These are phyloP conservation scores for Neurospora sp. DNA, from an alignment of 495 filamentous ascomycete species.

Conservation along the genomic window DNA sequence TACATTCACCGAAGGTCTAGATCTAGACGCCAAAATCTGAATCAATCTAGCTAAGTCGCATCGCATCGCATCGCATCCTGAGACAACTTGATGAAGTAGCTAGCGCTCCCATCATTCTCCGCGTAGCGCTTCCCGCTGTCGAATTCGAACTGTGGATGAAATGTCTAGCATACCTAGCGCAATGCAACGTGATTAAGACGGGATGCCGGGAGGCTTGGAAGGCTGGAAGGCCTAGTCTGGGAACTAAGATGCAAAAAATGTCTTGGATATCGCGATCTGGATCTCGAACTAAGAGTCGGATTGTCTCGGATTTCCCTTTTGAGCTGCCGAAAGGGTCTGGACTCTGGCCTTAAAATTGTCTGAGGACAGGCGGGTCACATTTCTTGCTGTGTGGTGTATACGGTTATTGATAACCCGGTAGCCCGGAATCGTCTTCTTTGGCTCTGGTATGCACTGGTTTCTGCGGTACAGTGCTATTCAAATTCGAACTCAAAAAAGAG, in stretches of 20 bases:
- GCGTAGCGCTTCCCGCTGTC: neutral
- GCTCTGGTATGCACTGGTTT: neutral
- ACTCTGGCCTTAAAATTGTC: neutral
- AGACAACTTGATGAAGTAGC: neutral
- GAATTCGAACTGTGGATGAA: neutral
- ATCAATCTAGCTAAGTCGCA: neutral
- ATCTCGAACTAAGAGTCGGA: neutral
- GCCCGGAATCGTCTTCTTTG: neutral
- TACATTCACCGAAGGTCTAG: neutral
- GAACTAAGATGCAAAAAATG: neutral
- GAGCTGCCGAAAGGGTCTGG: neutral
- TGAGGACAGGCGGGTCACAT: neutral
- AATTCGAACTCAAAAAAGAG: neutral
- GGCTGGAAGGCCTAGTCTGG: neutral
- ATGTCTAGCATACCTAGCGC: neutral
- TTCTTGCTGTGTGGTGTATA: neutral
- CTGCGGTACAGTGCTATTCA: neutral
- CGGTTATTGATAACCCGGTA: neutral
- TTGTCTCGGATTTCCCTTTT: neutral
- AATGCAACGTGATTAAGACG: neutral
- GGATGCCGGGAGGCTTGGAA: neutral
- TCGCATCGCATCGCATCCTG: neutral
- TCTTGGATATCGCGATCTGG: neutral
- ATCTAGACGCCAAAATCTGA: neutral
- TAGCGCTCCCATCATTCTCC: neutral